Base-by-base conservation (phyloP, 768 basidiomycete genomes). In the Russula vinacea region DNA sequence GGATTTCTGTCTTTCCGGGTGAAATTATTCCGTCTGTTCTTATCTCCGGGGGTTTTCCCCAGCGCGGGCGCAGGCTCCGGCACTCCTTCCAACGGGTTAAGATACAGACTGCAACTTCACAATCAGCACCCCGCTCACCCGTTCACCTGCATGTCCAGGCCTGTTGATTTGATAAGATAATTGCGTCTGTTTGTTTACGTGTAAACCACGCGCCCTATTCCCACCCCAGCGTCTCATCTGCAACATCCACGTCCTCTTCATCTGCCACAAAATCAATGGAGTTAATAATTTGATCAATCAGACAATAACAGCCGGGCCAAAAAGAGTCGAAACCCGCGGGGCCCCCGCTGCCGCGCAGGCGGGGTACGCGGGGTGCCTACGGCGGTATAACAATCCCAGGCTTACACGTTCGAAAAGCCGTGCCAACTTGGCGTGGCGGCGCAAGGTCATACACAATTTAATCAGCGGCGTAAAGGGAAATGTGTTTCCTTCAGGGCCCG, bases 121-220 rank as follows among this genome's bases (percentile, higher is more conserved):
- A 51, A 26, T 60, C 55, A 62, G 37, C 59, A 56, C 58, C 60
- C 32, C 42, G 16, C 45, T 42, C 51, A 39, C 26, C 13, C 52
- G 42, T 56, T 59, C 65, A 58, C 66, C 54, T 60, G 35, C 57
- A 45, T 32, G 24, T 35, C 56, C 44, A 67, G 45, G 54, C 44
- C 62, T 13, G 13, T 58, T 54, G 62, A 66, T 64, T 63, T n/a
- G 65, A 63, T 63, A 66, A 66, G 62, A 63, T 64, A 62, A 42
- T 56, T 50, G 56, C 65, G 62, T 45, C 51, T 49, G 62, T 58
- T 56, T 63, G 32, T 63, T 66, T 64, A 64, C 65, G 65, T 65
- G 65, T 60, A 39, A 42, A 11, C 45, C 45, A 39, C 56, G 49
- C 58, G 56, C 29, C 52, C 58, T 65, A 60, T 37, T 67, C 66